Percentiles rank a stretch among this genome's conserved stretches.
Evolutionary conservation across 257 asterid species (phyloP).

Genomic region (Capsicum baccatum): DNA sequence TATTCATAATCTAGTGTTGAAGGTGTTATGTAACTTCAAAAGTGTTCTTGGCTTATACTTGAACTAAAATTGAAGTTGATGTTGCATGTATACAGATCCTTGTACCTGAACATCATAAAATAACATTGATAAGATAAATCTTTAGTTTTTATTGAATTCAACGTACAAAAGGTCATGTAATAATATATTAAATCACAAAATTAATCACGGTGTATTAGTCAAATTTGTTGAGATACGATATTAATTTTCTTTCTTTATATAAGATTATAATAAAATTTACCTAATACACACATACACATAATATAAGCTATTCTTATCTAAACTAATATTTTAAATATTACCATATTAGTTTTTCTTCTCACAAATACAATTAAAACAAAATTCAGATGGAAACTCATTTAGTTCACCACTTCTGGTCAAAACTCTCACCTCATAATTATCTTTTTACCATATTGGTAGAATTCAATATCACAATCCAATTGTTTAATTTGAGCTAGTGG

Average conservation of each 20-base stretch:
- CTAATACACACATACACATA: not conserved
- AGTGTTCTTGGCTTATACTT: no score
- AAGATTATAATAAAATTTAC: not conserved
- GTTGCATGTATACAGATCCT: no score
- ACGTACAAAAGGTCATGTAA: not conserved
- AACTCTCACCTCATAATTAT: not conserved
- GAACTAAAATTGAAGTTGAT: no score
- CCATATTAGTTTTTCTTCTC: conserved; percentile 11
- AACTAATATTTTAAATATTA: not conserved
- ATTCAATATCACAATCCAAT: not conserved
- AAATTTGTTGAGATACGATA: not conserved
- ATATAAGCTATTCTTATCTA: not conserved
- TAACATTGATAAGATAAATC: not conserved
- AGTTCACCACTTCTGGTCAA: not conserved
- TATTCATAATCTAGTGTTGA: no score
- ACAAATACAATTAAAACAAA: not conserved
- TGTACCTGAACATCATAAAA: no score
- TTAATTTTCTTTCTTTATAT: not conserved
- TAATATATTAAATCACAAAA: not conserved
- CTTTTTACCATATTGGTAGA: not conserved
- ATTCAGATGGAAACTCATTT: not conserved
- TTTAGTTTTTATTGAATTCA: not conserved
- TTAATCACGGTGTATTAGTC: not conserved
- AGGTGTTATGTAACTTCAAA: no score
- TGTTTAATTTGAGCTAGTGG: not conserved